phyloP scores from a whole-genome alignment of 2,329 filamentous ascomycete species.

The Aspergillus tamarii region DNA sequence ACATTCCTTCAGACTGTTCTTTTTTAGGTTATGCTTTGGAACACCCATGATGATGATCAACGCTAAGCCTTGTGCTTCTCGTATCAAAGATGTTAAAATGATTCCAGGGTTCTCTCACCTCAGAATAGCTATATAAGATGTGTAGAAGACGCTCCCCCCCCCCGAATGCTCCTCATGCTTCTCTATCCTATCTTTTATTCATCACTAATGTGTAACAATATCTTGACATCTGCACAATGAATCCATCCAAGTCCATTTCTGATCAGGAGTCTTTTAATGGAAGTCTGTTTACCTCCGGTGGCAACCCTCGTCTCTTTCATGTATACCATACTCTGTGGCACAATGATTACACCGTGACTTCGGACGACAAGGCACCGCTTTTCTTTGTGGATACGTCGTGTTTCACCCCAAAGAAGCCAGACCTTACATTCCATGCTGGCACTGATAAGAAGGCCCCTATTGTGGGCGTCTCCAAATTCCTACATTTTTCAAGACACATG shows the following conservation, averaged over 20 bases:
- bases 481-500: slow-evolving; percentile 34
- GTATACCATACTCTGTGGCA: slow-evolving; percentile 28
- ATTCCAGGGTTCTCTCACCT: background rate
- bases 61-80: slow-evolving; percentile 5
- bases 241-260: slow-evolving; percentile 1
- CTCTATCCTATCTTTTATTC: background rate
- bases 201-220: background rate
- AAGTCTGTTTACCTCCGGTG: background rate
- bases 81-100: background rate
- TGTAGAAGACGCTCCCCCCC: background rate
- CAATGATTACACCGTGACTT: slow-evolving; percentile 29
- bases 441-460: slow-evolving; percentile 29
- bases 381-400: slow-evolving; percentile 34
- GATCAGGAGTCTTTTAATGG: background rate
- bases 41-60: background rate
- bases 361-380: slow-evolving; percentile 21
- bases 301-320: slow-evolving; percentile 22
- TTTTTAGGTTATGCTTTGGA: background rate
- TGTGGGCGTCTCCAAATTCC: slow-evolving; percentile 36
- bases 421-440: slow-evolving; percentile 38
- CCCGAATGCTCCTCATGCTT: background rate
- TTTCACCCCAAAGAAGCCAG: slow-evolving; percentile 35
- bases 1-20: background rate
- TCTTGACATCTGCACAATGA: slow-evolving; percentile 1
- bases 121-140: slow-evolving; percentile 8